A percentile compares a stretch with the other conserved stretches of the same genome.
phyloP scores from a whole-genome alignment of 106 monocot species.

The Chionographis japonica region DNA sequence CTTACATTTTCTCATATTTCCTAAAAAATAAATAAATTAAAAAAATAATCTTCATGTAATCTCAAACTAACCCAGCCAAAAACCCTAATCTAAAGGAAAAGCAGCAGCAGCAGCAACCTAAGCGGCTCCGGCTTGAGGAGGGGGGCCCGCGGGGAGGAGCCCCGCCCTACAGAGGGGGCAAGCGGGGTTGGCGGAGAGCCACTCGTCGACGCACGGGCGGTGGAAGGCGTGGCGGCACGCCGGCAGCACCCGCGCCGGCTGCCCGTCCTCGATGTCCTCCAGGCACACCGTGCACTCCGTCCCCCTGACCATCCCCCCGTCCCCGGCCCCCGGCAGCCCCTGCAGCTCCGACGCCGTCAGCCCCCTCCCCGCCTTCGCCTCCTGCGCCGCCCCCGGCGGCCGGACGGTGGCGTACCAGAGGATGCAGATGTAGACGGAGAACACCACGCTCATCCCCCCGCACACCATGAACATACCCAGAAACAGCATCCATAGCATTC shows the following conservation, averaged over 20 bases:
- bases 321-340: background rate
- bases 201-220: slow-evolving; percentile 13
- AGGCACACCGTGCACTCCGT: slow-evolving; percentile 10
- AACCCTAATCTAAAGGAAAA: background rate
- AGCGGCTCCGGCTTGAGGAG: background rate
- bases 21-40: too few species aligned
- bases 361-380: background rate
- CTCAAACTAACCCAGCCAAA: too few species aligned
- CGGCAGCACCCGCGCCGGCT: slow-evolving; percentile 15
- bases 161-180: slow-evolving; percentile 23
- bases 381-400: background rate
- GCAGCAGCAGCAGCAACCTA: too few species aligned
- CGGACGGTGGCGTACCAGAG: background rate
- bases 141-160: background rate
- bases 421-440: slow-evolving; percentile 5
- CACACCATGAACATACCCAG: slow-evolving; percentile 3
- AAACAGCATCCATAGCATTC: background rate
- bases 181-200: slow-evolving; percentile 14
- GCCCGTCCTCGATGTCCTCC: background rate
- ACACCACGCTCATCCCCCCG: slow-evolving; percentile 5
- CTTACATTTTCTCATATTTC: too few species aligned
- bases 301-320: background rate
- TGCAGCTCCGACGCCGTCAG: background rate
- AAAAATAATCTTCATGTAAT: too few species aligned
- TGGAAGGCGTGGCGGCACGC: slow-evolving; percentile 28